Conservation (phyloP, 176 grass and related monocot species). For the Tillandsia leiboldiana region DNA sequence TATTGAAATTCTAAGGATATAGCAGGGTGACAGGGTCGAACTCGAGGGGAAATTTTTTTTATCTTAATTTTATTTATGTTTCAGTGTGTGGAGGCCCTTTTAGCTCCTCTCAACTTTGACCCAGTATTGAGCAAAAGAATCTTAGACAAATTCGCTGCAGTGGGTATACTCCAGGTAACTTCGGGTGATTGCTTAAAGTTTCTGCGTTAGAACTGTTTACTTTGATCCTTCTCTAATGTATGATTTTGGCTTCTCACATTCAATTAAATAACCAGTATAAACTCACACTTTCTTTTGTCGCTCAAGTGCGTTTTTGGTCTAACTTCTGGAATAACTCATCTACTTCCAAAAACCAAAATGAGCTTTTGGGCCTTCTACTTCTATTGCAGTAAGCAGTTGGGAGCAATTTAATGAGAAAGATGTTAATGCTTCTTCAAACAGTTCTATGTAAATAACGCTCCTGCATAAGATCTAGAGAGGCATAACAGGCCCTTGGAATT, state of each 20-base stretch:
- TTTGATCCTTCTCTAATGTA: neutral
- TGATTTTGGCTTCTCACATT: neutral
- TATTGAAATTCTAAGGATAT: neutral
- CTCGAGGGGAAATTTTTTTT: neutral
- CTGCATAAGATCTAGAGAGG: too few relatives aligned
- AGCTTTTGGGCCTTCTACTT: too few relatives aligned
- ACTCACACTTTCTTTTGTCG: neutral
- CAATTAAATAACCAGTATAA: neutral
- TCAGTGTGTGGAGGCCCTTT: slow-evolving; percentile 76
- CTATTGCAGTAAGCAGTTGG: too few relatives aligned
- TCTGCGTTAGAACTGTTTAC: neutral
- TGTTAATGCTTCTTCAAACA: too few relatives aligned
- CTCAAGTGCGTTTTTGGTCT: neutral
- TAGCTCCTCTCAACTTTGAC: slow-evolving; percentile 57
- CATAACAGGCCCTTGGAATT: neutral
- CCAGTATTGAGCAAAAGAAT: slow-evolving; percentile 63
- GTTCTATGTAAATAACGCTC: too few relatives aligned
- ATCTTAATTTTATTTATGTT: slow-evolving; percentile 15
- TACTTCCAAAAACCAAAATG: too few relatives aligned
- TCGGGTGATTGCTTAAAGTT: neutral
- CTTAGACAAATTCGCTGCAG: slow-evolving; percentile 83
- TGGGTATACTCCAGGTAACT: slow-evolving; percentile 78
- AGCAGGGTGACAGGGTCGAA: too few relatives aligned
- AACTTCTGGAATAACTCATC: too few relatives aligned
- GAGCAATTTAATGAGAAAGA: neutral